A percentile compares a stretch with the other conserved stretches of the same genome.
These are phyloP conservation scores for Phylloporus scabripes DNA, from an alignment of 768 basidiomycete genomes.

Conservation along the genomic window DNA sequence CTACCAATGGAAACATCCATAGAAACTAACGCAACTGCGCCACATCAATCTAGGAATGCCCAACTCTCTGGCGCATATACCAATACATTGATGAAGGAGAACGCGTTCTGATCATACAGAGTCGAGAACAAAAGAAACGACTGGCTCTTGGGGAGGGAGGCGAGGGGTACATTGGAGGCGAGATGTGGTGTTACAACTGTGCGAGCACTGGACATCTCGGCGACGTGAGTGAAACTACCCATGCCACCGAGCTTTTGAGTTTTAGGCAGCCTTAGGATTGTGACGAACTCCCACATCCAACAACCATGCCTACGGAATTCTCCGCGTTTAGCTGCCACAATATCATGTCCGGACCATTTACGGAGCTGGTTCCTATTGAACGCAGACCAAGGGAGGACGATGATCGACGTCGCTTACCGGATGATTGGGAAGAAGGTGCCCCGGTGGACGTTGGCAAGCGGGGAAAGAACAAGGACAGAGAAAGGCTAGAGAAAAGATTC, in stretches of 20 bases:
- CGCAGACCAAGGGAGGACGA: conserved; percentile 30
- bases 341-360: conserved; percentile 62
- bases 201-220: conserved; percentile 70
- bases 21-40: neutral
- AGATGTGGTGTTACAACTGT: conserved; percentile 82
- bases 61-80: conserved; percentile 77
- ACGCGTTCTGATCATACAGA: conserved; percentile 38
- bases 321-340: conserved; percentile 69
- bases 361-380: conserved; percentile 30
- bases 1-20: neutral
- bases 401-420: conserved; percentile 30
- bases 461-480: conserved; percentile 55
- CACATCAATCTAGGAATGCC: conserved; percentile 58
- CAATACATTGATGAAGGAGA: conserved; percentile 59
- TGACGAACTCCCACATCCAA: conserved; percentile 36
- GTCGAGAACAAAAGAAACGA: conserved; percentile 45
- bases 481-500: conserved; percentile 48
- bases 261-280: conserved; percentile 49
- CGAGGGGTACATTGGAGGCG: conserved; percentile 69
- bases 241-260: neutral
- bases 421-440: conserved; percentile 42
- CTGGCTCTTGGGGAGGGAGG: conserved; percentile 61
- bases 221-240: conserved; percentile 48
- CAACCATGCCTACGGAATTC: conserved; percentile 43
- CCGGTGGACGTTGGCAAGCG: conserved; percentile 63